phyloP scores from a whole-genome alignment of 1,284 basidiomycete genomes.

The Sanghuangporus baumii region DNA sequence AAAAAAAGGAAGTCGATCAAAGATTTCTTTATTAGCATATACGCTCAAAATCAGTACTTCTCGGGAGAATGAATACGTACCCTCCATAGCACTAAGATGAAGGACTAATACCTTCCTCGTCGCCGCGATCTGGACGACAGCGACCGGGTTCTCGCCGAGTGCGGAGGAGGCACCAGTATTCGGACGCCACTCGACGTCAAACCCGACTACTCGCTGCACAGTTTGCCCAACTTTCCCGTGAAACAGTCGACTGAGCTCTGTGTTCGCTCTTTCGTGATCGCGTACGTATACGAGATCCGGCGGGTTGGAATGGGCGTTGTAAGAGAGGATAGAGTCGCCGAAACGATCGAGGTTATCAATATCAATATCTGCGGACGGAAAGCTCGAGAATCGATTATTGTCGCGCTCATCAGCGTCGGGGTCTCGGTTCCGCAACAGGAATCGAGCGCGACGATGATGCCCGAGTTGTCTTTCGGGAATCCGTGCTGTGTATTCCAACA shows the following conservation, averaged over 20 bases:
- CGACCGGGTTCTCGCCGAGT: conserved; percentile 51
- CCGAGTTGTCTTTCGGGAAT: no score
- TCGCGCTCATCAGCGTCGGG: no score
- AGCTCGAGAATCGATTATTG: no score
- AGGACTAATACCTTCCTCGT: conserved; percentile 48
- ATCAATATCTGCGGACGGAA: no score
- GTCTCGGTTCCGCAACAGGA: no score
- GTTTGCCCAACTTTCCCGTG: neutral
- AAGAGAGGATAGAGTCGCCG: no score
- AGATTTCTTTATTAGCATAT: neutral
- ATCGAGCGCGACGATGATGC: no score
- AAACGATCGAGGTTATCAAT: no score
- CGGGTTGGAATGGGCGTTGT: no score
- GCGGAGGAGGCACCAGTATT: conserved; percentile 39
- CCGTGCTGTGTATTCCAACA: no score
- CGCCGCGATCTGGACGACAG: conserved; percentile 64
- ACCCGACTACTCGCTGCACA: conserved; percentile 38
- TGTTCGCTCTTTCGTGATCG: neutral
- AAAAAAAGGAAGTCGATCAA: neutral
- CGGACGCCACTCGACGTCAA: conserved; percentile 75
- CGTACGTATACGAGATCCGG: neutral
- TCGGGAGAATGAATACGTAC: conserved; percentile 29
- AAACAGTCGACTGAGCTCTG: neutral
- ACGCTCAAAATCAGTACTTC: neutral
- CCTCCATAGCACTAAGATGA: conserved; percentile 56